Evolutionary conservation across 2,329 filamentous ascomycete species (phyloP), one percentile per base, ranked within the genome.

Genomic region (Sclerotinia glacialis): DNA sequence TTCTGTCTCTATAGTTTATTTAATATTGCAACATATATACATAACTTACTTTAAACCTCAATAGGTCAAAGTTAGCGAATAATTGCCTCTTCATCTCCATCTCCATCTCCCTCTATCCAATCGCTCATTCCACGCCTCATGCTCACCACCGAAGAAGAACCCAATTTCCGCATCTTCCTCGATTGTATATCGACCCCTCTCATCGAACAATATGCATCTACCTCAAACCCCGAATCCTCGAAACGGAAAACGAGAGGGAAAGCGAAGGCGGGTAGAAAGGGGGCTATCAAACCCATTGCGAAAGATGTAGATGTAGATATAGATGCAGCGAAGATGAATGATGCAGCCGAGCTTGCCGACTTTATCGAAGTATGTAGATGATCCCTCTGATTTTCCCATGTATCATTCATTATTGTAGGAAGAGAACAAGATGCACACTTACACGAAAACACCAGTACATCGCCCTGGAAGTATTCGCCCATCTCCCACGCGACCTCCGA

Each of bases 171-270:
- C 63, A 80, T 86, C 56, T 93, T 95, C 77, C 83, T 89, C 64
- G 92, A 95, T 73, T 91, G 86, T 74, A 80, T 95, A 68, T 90
- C 90, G 11, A 85, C 85, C 21, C 83, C 86, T 0, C 80, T 95
- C 16, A 84, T 94, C 63, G 85, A 86, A 60, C 86, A 83, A 68
- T 83, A 88, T 16, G 78, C 83, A 5, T 74, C 78, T 12, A 74
- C 79, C 34, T 69, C 77, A 31, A 81, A 80, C 68, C 67, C 66
- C 34, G 83, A 40, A 16, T 9, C 31, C 12, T 23, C 53, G 12
- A 55, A 65, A 34, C 82, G 69, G 81, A 83, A 67, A 82, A 80
- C 68, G 26, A 52, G 68, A 42, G 66, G 28, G 18, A 68, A 62
- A 42, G 28, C n/a, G 26, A 67, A 69, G 23, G 34, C 34, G 31